Conservation (phyloP, 345 rosid genomes). For the Lumnitzera racemosa region DNA sequence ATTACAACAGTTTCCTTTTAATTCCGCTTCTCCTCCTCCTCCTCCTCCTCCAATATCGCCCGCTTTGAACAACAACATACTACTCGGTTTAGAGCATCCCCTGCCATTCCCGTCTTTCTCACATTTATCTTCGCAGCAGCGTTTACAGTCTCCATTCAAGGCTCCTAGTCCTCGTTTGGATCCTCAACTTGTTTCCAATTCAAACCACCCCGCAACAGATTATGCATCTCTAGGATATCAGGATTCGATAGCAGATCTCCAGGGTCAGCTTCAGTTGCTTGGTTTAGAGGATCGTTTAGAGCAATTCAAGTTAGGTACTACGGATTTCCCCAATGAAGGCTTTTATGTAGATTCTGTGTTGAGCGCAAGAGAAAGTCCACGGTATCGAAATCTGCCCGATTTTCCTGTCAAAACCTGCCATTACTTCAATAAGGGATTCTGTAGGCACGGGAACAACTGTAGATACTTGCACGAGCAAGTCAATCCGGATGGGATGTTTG, state of each 20-base stretch:
- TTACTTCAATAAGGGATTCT: constrained; percentile 53
- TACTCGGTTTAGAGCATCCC: constrained; percentile 13
- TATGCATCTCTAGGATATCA: neutral
- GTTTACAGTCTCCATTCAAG: constrained; percentile 11
- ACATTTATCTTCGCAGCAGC: constrained; percentile 11
- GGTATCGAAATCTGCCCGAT: constrained; percentile 19
- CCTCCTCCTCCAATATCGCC: constrained; percentile 23
- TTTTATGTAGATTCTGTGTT: constrained; percentile 23
- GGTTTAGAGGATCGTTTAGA: constrained; percentile 38
- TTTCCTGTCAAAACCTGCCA: constrained; percentile 46
- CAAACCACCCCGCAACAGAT: constrained; percentile 17
- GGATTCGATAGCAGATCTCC: constrained; percentile 15
- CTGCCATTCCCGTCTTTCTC: constrained; percentile 19
- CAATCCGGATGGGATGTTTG: constrained; percentile 16
- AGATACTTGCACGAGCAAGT: constrained; percentile 45
- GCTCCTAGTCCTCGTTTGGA: constrained; percentile 20
- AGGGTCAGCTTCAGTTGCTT: constrained; percentile 29
- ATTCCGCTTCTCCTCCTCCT: constrained; percentile 17
- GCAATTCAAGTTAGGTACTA: constrained; percentile 14
- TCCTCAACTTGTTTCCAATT: constrained; percentile 9
- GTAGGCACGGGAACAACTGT: constrained; percentile 61
- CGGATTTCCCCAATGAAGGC: constrained; percentile 26
- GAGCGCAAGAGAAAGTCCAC: constrained; percentile 17
- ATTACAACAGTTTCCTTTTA: constrained; percentile 23
- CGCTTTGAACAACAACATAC: constrained; percentile 15